phyloP scores from a whole-genome alignment of 139 green algal genomes.

The Mychonastes homosphaera region DNA sequence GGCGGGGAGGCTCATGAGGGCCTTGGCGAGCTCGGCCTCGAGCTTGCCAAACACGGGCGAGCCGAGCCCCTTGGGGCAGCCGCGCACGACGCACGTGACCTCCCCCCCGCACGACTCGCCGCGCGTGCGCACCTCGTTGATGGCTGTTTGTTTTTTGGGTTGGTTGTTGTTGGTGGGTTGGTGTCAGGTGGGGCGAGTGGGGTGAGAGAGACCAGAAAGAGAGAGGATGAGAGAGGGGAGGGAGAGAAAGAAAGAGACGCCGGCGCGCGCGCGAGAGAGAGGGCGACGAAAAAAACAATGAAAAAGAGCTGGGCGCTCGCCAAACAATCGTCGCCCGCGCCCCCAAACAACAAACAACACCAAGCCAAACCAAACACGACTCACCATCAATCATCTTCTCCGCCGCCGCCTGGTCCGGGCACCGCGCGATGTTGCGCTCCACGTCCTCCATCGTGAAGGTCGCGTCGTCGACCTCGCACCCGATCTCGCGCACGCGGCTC shows the following conservation, averaged over 20 bases:
- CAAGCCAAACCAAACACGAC: too few species aligned
- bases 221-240: neutral
- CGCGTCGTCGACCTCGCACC: conserved; percentile 53
- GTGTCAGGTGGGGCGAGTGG: neutral
- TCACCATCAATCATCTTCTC: conserved; percentile 82
- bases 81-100: conserved; percentile 94
- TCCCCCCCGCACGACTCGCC: conserved; percentile 93
- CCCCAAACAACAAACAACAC: too few species aligned
- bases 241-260: neutral
- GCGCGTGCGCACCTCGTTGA: conserved; percentile 82
- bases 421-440: conserved; percentile 92
- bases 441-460: conserved; percentile 78
- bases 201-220: neutral
- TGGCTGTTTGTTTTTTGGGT: conserved; percentile 55
- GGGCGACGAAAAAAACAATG: neutral
- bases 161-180: neutral
- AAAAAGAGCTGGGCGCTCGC: neutral
- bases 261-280: neutral
- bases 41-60: conserved; percentile 97
- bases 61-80: conserved; percentile 77
- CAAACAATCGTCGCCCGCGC: too few species aligned
- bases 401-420: conserved; percentile 76
- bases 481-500: conserved; percentile 69
- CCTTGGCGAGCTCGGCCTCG: conserved; percentile 94
- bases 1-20: conserved; percentile 88